Conservation (phyloP, 768 basidiomycete species). For the Pleurotus salmoneostramineus region DNA sequence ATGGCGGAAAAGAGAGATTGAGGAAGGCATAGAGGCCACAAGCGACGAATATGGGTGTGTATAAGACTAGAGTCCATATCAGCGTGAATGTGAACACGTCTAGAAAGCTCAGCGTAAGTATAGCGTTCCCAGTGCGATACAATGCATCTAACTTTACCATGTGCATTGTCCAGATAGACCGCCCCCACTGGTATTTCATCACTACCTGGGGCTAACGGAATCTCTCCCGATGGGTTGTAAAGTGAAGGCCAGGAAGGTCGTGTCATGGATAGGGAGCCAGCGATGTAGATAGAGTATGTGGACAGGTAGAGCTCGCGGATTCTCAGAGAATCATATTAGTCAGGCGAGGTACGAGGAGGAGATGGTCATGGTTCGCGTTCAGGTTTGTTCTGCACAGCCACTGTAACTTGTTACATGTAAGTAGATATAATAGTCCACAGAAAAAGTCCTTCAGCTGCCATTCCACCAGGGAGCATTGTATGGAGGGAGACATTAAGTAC, state of each 20-base stretch:
- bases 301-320: neutral
- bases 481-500: neutral
- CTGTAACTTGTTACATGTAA: neutral
- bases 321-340: neutral
- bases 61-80: conserved; percentile 49
- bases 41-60: conserved; percentile 44
- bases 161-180: conserved; percentile 36
- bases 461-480: neutral
- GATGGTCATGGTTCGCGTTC: neutral
- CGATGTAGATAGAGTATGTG: neutral
- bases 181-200: conserved; percentile 36
- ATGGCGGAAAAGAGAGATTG: conserved; percentile 47
- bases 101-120: conserved; percentile 12
- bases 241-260: conserved; percentile 43
- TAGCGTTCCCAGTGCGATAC: neutral
- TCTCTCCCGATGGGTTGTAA: conserved; percentile 47
- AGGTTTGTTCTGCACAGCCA: neutral
- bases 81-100: conserved; percentile 52
- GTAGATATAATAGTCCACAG: neutral
- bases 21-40: conserved; percentile 48
- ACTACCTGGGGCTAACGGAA: conserved; percentile 36
- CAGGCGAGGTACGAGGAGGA: neutral
- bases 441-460: neutral
- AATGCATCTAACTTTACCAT: conserved; percentile 21
- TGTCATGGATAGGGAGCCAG: neutral